Percentiles rank a stretch among this genome's conserved stretches.
Evolutionary conservation across 345 rosid species (phyloP).

Genomic region (Sonneratia alba): DNA sequence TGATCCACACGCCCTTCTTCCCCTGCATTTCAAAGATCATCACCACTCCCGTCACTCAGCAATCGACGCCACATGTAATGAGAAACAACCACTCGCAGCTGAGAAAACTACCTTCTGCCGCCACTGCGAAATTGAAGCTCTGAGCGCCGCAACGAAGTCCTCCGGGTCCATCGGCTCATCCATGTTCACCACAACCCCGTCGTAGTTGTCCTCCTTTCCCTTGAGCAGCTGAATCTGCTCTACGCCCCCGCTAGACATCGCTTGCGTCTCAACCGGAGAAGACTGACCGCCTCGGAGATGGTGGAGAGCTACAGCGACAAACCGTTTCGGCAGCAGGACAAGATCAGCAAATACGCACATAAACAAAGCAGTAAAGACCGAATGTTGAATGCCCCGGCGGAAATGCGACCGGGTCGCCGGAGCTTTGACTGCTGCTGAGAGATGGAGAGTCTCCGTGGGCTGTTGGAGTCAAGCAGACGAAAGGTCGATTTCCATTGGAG

Average conservation of each 20-base stretch:
- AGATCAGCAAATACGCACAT: too few species aligned
- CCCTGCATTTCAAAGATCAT: slow-evolving; percentile 31
- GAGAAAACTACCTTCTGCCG: slow-evolving; percentile 30
- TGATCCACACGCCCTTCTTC: slow-evolving; percentile 66
- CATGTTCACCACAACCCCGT: slow-evolving; percentile 43
- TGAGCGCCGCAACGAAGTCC: slow-evolving; percentile 32
- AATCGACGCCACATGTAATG: not conserved
- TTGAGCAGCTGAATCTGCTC: slow-evolving; percentile 22
- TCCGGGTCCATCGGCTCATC: slow-evolving; percentile 32
- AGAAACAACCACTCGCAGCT: not conserved
- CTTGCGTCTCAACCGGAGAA: too few species aligned
- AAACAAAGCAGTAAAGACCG: too few species aligned
- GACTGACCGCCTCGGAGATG: too few species aligned
- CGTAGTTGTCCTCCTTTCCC: slow-evolving; percentile 35
- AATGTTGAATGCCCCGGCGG: too few species aligned
- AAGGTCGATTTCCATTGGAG: too few species aligned
- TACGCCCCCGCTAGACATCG: slow-evolving; percentile 1
- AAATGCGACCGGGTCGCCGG: too few species aligned
- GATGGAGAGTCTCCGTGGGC: too few species aligned
- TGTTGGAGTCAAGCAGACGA: too few species aligned
- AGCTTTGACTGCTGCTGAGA: too few species aligned
- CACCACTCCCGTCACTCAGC: not conserved
- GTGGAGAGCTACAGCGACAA: too few species aligned
- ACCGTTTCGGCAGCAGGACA: too few species aligned
- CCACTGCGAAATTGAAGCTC: slow-evolving; percentile 47